Evolutionary conservation across 208 protist genomes (phyloP).

Genomic region (Novymonas esmeraldas): DNA sequence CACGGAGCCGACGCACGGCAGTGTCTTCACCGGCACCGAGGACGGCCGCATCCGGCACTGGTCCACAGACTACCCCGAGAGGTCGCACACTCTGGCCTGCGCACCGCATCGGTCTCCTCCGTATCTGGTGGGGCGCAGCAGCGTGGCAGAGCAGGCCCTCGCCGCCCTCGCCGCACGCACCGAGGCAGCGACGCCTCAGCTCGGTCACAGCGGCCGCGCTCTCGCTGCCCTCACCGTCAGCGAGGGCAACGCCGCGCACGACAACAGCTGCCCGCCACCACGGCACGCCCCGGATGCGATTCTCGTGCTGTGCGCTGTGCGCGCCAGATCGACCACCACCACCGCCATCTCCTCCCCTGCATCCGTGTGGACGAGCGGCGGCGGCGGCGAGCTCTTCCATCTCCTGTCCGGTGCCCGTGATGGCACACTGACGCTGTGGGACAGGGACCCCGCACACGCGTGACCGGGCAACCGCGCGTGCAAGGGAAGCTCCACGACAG

Average conservation of each 20-base stretch:
- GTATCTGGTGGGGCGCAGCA: constrained; percentile 26
- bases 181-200: not conserved
- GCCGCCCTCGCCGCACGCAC: not conserved
- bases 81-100: constrained; percentile 49
- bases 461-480: not conserved
- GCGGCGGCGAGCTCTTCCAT: constrained; percentile 14
- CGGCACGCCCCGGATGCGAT: constrained; percentile 66
- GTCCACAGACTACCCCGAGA: constrained; percentile 29
- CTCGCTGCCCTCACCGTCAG: constrained; percentile 9
- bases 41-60: constrained; percentile 71
- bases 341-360: not conserved
- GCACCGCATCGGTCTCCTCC: constrained; percentile 34
- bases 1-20: constrained; percentile 39
- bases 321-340: not conserved
- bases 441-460: constrained; percentile 20
- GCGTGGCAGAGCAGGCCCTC: not conserved
- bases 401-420: constrained; percentile 64
- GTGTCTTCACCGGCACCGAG: constrained; percentile 65
- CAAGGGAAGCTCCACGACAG: no score
- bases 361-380: not conserved
- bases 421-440: constrained; percentile 66
- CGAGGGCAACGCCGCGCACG: not conserved
- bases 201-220: not conserved
- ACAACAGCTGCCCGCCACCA: constrained; percentile 15
- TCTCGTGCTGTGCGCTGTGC: constrained; percentile 48